phyloP scores from a whole-genome alignment of 768 basidiomycete species.

The Holtermannia corniformis region DNA sequence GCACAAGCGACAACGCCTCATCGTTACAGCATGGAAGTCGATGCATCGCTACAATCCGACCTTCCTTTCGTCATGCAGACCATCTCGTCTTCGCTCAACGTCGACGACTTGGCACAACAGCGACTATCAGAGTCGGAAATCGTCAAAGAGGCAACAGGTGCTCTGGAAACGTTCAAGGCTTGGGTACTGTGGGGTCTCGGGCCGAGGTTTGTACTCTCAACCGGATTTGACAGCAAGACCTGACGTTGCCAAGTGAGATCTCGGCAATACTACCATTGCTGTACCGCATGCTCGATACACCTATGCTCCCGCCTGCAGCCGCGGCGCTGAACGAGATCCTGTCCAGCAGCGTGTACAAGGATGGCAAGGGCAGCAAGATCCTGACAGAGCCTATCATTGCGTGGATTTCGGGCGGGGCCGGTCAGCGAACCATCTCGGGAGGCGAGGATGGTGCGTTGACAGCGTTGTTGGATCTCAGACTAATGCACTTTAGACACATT shows the following conservation, averaged over 20 bases:
- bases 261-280: slow-evolving; percentile 49
- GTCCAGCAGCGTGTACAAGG: slow-evolving; percentile 59
- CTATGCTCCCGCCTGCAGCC: slow-evolving; percentile 59
- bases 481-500: slow-evolving; percentile 47
- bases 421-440: slow-evolving; percentile 47
- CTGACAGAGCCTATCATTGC: slow-evolving; percentile 78
- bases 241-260: slow-evolving; percentile 49
- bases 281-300: slow-evolving; percentile 54
- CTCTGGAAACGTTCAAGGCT: slow-evolving; percentile 68
- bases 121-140: slow-evolving; percentile 22
- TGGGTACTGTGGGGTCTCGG: slow-evolving; percentile 66
- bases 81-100: slow-evolving; percentile 51
- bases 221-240: not conserved
- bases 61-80: slow-evolving; percentile 62
- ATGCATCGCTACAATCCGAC: slow-evolving; percentile 46
- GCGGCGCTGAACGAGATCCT: slow-evolving; percentile 64
- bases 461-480: not conserved
- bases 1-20: too few species aligned
- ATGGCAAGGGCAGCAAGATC: slow-evolving; percentile 58
- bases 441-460: slow-evolving; percentile 42
- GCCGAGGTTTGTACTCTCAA: slow-evolving; percentile 43
- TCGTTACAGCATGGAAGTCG: slow-evolving; percentile 4
- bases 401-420: slow-evolving; percentile 55
- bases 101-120: slow-evolving; percentile 31
- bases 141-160: slow-evolving; percentile 54